Percentiles rank a stretch among this genome's conserved stretches.
Evolutionary conservation across 1,139 yeast genomes (phyloP).

Genomic region (Saccharomyces pastorianus): DNA sequence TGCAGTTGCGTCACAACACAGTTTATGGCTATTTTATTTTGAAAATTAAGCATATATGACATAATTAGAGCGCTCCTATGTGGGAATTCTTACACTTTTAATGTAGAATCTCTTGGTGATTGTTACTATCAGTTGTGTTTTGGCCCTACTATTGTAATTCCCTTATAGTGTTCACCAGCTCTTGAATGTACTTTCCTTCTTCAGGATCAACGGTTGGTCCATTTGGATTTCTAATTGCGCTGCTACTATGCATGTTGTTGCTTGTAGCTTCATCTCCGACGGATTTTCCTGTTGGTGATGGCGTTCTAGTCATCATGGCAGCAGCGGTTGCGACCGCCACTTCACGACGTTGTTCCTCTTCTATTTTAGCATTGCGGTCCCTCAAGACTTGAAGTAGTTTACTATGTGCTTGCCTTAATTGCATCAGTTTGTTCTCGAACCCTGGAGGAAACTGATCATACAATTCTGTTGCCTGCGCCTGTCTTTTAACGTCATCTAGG

Average conservation of each 20-base stretch:
- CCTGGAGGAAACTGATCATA: slow-evolving; percentile 43
- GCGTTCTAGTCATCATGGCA: slow-evolving; percentile 4
- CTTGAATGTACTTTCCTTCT: slow-evolving; percentile 14
- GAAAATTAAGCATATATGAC: no score
- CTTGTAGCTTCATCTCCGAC: slow-evolving; percentile 2
- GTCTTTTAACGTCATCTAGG: slow-evolving; percentile 61
- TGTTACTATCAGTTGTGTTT: no score
- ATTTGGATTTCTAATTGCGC: neutral
- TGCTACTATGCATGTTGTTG: slow-evolving; percentile 1
- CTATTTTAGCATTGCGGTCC: slow-evolving; percentile 15
- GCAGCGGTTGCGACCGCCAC: slow-evolving; percentile 10
- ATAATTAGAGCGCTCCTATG: neutral
- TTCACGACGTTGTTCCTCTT: slow-evolving; percentile 13
- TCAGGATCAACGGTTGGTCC: slow-evolving; percentile 11
- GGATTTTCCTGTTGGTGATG: slow-evolving; percentile 1
- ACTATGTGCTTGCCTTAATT: slow-evolving; percentile 52
- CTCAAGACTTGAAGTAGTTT: slow-evolving; percentile 50
- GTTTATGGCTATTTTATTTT: neutral
- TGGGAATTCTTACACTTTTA: neutral
- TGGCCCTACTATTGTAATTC: slow-evolving; percentile 3
- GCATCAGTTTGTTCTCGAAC: slow-evolving; percentile 49
- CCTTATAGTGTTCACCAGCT: slow-evolving; percentile 12
- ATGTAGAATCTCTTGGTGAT: neutral
- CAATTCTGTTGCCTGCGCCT: slow-evolving; percentile 52
- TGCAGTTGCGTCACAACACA: neutral